A percentile compares a stretch with the other conserved stretches of the same genome.
phyloP scores from a whole-genome alignment of 306 rosid genomes.

The Inga oerstediana region DNA sequence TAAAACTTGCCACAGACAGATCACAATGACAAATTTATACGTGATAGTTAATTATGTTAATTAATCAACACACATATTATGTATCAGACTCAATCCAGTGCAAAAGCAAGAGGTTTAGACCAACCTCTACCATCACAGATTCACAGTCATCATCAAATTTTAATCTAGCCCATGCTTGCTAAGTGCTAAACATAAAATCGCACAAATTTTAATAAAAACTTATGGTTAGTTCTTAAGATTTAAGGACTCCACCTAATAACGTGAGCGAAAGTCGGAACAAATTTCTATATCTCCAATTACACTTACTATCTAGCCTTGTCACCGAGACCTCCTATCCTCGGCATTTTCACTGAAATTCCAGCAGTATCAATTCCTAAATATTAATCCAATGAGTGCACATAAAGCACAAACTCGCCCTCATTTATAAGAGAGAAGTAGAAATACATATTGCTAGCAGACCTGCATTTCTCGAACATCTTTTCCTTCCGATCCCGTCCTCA shows the following conservation, averaged over 20 bases:
- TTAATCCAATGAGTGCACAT: background rate
- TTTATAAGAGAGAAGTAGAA: slow-evolving; percentile 42
- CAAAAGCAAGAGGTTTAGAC: background rate
- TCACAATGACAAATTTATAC: background rate
- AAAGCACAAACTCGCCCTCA: slow-evolving; percentile 55
- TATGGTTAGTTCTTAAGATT: background rate
- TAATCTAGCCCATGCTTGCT: background rate
- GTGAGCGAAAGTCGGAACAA: background rate
- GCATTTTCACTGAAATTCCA: background rate
- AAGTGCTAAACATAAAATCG: background rate
- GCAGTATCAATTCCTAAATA: background rate
- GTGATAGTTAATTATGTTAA: background rate
- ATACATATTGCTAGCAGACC: slow-evolving; percentile 58
- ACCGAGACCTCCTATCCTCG: background rate
- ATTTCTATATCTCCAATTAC: background rate
- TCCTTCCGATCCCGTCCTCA: slow-evolving; percentile 83
- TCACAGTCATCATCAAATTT: background rate
- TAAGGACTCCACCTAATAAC: background rate
- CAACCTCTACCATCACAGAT: background rate
- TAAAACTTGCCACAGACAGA: background rate
- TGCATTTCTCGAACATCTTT: slow-evolving; percentile 80
- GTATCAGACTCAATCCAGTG: background rate
- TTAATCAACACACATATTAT: background rate
- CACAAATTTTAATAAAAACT: background rate
- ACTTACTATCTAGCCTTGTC: background rate